Conservation (phyloP, 2,329 filamentous ascomycete species). For the Calonectria fujianensis region DNA sequence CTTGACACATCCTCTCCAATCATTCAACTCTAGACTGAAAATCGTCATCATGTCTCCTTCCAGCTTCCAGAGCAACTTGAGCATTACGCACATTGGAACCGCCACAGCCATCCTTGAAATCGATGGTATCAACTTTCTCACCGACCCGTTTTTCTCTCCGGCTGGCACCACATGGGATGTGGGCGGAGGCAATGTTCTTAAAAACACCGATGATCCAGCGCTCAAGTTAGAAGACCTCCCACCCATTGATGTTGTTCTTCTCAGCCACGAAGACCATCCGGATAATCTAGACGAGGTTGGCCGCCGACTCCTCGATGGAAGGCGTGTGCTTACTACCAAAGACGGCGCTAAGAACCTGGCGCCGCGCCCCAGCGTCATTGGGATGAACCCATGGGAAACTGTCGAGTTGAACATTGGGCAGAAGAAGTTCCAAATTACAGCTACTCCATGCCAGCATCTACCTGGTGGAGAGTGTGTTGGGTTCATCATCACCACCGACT, state of each 20-base stretch:
- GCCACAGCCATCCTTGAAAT: neutral
- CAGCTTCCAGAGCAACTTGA: neutral
- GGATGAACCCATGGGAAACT: neutral
- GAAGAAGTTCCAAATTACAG: neutral
- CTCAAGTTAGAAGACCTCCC: neutral
- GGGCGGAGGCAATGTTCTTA: neutral
- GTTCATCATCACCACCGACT: neutral
- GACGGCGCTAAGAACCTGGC: neutral
- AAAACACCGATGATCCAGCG: neutral
- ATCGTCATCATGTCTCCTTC: neutral
- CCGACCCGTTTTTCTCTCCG: neutral
- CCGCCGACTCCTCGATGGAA: neutral
- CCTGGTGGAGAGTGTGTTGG: neutral
- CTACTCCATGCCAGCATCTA: neutral
- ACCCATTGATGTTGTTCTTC: neutral
- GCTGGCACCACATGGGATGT: neutral
- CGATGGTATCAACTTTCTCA: neutral
- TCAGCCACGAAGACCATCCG: neutral
- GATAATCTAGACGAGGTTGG: neutral
- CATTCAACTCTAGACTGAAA: too few relatives aligned
- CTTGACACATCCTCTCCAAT: too few relatives aligned
- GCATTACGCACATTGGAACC: neutral
- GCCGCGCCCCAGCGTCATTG: neutral
- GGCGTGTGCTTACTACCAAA: neutral
- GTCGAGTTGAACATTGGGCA: neutral